Percentiles rank a stretch among this genome's conserved stretches.
phyloP scores from a whole-genome alignment of 1,284 basidiomycete species.

The Leucoagaricus sp. region DNA sequence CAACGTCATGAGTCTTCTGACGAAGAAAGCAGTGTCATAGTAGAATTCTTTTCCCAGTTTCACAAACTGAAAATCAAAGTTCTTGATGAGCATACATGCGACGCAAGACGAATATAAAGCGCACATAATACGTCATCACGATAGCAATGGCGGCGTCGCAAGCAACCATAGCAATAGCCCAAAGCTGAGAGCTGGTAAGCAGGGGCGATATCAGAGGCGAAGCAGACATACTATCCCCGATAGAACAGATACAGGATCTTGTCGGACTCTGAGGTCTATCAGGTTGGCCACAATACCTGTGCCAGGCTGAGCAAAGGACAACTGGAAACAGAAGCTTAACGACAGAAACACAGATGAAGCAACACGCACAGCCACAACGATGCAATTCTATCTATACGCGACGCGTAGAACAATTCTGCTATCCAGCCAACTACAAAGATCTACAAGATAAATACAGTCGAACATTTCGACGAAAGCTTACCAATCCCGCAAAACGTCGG shows the following conservation, averaged over 20 bases:
- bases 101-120: background rate
- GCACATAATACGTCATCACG: conserved; percentile 18
- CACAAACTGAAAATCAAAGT: background rate
- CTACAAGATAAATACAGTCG: background rate
- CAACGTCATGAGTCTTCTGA: conserved; percentile 10
- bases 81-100: background rate
- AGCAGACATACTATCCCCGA: background rate
- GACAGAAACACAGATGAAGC: background rate
- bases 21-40: background rate
- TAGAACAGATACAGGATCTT: background rate
- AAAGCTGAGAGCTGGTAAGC: conserved; percentile 11
- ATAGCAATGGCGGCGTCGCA: conserved; percentile 18
- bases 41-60: background rate
- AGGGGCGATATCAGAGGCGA: background rate
- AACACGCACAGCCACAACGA: conserved; percentile 9
- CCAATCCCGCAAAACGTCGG: conserved; percentile 14
- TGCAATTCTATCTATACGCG: conserved; percentile 8
- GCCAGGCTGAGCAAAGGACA: conserved; percentile 7
- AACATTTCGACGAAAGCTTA: background rate
- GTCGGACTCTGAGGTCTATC: background rate
- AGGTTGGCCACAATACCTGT: background rate
- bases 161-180: conserved; percentile 8
- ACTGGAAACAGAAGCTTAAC: background rate
- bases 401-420: conserved; percentile 16
- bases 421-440: conserved; percentile 12